Evolutionary conservation across 1,139 yeast genomes (phyloP), one percentile per base, ranked within the genome.

Genomic region (Lodderomyces jiufengensis): DNA sequence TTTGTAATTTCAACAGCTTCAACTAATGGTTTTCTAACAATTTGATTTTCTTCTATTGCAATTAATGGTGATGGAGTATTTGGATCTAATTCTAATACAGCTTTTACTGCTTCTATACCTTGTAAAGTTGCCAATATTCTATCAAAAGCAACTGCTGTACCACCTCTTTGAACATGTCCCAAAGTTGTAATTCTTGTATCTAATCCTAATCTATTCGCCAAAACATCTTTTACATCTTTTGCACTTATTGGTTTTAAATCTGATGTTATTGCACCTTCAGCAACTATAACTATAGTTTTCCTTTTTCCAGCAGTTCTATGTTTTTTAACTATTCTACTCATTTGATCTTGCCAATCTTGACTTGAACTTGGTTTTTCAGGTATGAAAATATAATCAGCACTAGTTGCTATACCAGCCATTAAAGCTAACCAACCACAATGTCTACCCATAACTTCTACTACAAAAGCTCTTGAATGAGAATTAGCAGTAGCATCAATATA

Each of bases 81-180:
- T 23, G 87, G 88, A 2, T 82, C 76, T 46, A 75, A 62, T 39
- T 80, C 84, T 52, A 83, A 66, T 10, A 84, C 83, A 0, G 90
- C 90, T 47, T 77, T 77, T 15, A 84, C 88, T 2, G 94, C 92
- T 46, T 83, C 92, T 37, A 83, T 90, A 59, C 92, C 94, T 63
- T 84, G 94, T 42, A 83, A 52, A 12, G 94, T 83, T 22, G 90
- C 92, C 52, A 84, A 61, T 52, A 77, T 63, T 54, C 94, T 68
- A 57, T 84, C 94, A 47, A 74, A 83, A 2, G 90, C 88, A 36
- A 83, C 90, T 9, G 94, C 92, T 30, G 85, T 75, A 50, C 94
- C 94, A 62, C 94, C 94, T 63, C 94, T 72, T 64, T 84, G 94
- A 30, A 84, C 94, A 52, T 84, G 94, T 32, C 94, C 94, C 54